These are phyloP conservation scores for Calonectria montana DNA, from an alignment of 2,329 filamentous ascomycete genomes.

Conservation along the genomic window DNA sequence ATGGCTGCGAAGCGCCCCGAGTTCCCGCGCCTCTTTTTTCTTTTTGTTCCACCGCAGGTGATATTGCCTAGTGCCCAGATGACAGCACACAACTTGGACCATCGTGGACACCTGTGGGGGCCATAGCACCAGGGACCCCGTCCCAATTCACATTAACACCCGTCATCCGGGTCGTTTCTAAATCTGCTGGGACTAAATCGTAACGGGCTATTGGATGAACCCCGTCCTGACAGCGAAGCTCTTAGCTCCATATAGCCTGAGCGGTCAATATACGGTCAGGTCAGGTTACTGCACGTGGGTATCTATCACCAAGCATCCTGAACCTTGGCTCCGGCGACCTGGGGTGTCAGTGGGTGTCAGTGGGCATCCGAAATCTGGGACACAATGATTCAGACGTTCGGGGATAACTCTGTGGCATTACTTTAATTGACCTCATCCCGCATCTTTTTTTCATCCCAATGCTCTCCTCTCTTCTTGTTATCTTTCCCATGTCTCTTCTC, in stretches of 20 bases:
- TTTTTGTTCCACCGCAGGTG: conserved; percentile 38
- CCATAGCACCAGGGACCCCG: conserved; percentile 27
- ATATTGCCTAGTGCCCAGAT: conserved; percentile 33
- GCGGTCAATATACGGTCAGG: conserved; percentile 21
- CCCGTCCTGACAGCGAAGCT: conserved; percentile 16
- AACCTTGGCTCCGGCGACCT: conserved; percentile 2
- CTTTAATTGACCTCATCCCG: conserved; percentile 35
- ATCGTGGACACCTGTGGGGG: conserved; percentile 27
- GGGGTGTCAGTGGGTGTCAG: conserved; percentile 3
- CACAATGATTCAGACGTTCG: conserved; percentile 43
- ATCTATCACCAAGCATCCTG: conserved; percentile 9
- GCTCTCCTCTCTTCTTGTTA: conserved; percentile 28
- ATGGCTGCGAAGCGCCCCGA: neutral
- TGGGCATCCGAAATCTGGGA: conserved; percentile 36
- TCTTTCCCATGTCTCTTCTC: conserved; percentile 10
- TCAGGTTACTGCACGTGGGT: conserved; percentile 14
- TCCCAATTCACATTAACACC: conserved; percentile 26
- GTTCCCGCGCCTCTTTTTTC: conserved; percentile 23
- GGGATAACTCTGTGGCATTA: conserved; percentile 38
- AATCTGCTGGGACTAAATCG: conserved; percentile 21
- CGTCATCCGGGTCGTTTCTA: conserved; percentile 21
- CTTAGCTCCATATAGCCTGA: conserved; percentile 20
- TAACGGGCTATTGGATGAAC: conserved; percentile 9
- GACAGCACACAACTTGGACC: conserved; percentile 26
- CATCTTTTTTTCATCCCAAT: conserved; percentile 3